Evolutionary conservation across 1,284 basidiomycete genomes (phyloP), one percentile per base, ranked within the genome.

Genomic region (Paramarasmius palmivorus): DNA sequence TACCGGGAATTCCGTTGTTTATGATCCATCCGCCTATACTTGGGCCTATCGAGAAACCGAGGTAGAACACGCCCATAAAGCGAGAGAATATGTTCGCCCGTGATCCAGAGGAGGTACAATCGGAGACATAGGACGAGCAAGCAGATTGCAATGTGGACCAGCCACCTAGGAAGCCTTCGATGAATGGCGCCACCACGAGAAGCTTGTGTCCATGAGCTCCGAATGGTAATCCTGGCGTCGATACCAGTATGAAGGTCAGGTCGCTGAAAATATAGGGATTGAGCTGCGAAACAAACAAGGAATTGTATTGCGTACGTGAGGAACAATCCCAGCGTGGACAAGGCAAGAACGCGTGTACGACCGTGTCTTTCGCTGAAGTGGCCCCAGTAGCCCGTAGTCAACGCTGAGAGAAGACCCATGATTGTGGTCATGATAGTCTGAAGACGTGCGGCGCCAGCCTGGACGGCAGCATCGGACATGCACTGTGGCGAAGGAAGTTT

Each of bases 341-440:
- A 71, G 10, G 87, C 83, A 51, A 96, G 79, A 32, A 95, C 85
- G 44, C 77, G 81, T 4, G 84, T 90, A 25, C 94, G 79, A 9
- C 94, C 94, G 55, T 87, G 71, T 17, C 84, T 76, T 65, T 95
- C 92, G 7, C 91, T 86, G 42, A 88, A 87, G 55, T 82, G 81
- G 35, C 91, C 91, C 94, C 94, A 97, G 80, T 86, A 93, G 8
- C 90, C 91, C 0, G 92, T 92, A 1, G 91, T 93, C 32, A 95
- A 68, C 0, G 90, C 92, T 3, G 89, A 88, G 3, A 95, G 77
- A 4, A 86, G 63, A n/a, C 94, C 94, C 80, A 89, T 88, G 4
- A 79, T 85, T 5, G 88, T 83, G 0, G 86, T 90, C 77, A 88
- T 82, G 54, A 83, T 76, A 2, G 82, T 84, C 63, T 91, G 89